Conservation (phyloP, 192 early-diverging fungal genomes). For the Phlyctochytrium planicorne region DNA sequence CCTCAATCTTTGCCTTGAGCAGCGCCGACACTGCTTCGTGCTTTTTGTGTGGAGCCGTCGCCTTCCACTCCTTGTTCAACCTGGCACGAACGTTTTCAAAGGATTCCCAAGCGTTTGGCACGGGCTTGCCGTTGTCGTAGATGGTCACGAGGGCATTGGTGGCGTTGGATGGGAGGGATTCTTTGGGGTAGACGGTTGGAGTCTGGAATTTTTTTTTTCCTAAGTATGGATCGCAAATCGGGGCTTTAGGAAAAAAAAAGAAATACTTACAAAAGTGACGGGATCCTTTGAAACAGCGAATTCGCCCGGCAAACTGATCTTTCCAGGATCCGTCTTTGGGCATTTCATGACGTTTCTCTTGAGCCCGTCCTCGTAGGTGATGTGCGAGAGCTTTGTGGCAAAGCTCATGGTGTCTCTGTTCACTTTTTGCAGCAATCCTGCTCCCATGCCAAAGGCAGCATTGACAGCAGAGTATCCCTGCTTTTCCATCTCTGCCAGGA, state of each 20-base stretch:
- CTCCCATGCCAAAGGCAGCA: slow-evolving; percentile 86
- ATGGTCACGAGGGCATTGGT: slow-evolving; percentile 14
- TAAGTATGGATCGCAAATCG: not conserved
- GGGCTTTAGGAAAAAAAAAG: not conserved
- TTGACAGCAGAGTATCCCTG: slow-evolving; percentile 72
- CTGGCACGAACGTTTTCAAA: slow-evolving; percentile 21
- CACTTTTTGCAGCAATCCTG: slow-evolving; percentile 79
- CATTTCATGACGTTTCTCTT: slow-evolving; percentile 82
- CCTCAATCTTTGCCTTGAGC: slow-evolving; percentile 12
- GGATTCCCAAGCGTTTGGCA: slow-evolving; percentile 17
- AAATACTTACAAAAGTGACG: slow-evolving; percentile 7
- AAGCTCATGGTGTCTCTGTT: slow-evolving; percentile 85
- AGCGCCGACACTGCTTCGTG: slow-evolving; percentile 13
- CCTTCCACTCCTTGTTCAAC: slow-evolving; percentile 18
- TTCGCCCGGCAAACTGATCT: slow-evolving; percentile 76
- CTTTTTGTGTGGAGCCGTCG: slow-evolving; percentile 3
- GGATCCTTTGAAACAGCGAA: slow-evolving; percentile 49
- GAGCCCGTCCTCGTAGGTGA: slow-evolving; percentile 66
- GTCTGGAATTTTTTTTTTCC: not conserved
- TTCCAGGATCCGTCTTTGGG: slow-evolving; percentile 69
- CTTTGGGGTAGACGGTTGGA: not conserved
- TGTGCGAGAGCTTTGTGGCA: slow-evolving; percentile 77
- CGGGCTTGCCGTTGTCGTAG: slow-evolving; percentile 18
- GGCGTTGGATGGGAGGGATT: no score
- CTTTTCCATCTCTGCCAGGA: slow-evolving; percentile 55